Base-by-base conservation (phyloP, 805 yeast species). In the Barnettozyma pratensis region DNA sequence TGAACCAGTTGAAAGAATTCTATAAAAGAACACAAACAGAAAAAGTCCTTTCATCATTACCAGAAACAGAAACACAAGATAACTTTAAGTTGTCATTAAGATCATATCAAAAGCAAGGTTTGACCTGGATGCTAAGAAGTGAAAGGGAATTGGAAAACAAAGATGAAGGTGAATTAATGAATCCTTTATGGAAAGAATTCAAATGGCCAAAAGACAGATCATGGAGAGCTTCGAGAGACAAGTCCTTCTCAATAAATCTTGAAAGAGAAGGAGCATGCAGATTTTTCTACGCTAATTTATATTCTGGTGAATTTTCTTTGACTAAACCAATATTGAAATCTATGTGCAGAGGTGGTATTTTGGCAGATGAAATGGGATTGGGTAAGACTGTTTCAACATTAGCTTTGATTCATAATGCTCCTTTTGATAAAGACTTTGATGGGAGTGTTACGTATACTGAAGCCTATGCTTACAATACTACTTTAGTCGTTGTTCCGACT, bases 351-450 rank as follows among this genome's bases (percentile, higher is more conserved):
- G 97, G 98, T 36, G 98, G 98, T 3, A 86, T 91, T 25, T 68
- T 91, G 12, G 96, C 97, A 0, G 98, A 91, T 68, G 98, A 91
- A 64, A 91, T 91, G 98, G 98, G 98, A 0, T 72, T 91, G 7
- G 98, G 98, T 39, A 91, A 91, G 62, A 91, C 98, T 0, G 85
- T 91, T 27, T 85, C 96, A 1, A 80, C 96, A 0, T 66, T 89
- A 45, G 76, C 97, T 0, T 67, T 92, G 43, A 73, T 91, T 10
- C 79, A 85, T 48, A 74, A 87, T 0, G 81, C 75, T 8, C 87
- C 89, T 0, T 63, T 57, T 41, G 91, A 85, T 58, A 48, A 61
- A 11, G 52, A 55, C 1, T 59, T 35, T 41, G 39, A 47, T 11
- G 28, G 30, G 6, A n/a, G 25, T 4, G 29, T 14, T 5, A 51